Conservation (phyloP, 1,284 basidiomycete genomes). For the Peniophora sp. region DNA sequence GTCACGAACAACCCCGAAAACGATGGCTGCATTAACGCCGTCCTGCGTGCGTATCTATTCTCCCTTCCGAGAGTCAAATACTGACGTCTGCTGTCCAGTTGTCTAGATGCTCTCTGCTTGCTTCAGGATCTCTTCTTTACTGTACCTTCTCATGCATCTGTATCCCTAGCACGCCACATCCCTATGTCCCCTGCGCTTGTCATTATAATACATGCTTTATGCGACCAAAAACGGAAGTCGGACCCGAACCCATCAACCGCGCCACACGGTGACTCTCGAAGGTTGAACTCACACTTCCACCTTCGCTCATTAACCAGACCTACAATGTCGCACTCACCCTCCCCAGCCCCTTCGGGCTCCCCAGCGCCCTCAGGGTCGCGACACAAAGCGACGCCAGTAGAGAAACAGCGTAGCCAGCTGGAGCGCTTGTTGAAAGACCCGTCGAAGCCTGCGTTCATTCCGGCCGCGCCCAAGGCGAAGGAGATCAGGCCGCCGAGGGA, state of each 20-base stretch:
- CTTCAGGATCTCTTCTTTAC: too few relatives aligned
- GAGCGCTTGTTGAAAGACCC: constrained; percentile 86
- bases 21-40: constrained; percentile 94
- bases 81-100: neutral
- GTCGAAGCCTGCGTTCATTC: constrained; percentile 69
- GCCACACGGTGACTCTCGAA: too few relatives aligned
- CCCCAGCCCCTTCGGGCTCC: constrained; percentile 22
- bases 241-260: too few relatives aligned
- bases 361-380: constrained; percentile 20
- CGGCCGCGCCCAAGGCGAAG: constrained; percentile 71
- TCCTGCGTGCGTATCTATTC: constrained; percentile 57
- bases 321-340: constrained; percentile 15
- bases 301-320: neutral
- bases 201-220: too few relatives aligned
- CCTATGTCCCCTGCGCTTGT: too few relatives aligned
- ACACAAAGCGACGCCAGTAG: constrained; percentile 65
- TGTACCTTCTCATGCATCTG: too few relatives aligned
- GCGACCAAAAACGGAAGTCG: too few relatives aligned
- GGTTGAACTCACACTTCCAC: too few relatives aligned
- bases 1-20: constrained; percentile 96
- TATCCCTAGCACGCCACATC: too few relatives aligned
- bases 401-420: constrained; percentile 71
- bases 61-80: neutral
- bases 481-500: constrained; percentile 73
- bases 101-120: neutral